Conservation (phyloP, 495 filamentous ascomycete genomes). For the Trichodelitschia bisporula region DNA sequence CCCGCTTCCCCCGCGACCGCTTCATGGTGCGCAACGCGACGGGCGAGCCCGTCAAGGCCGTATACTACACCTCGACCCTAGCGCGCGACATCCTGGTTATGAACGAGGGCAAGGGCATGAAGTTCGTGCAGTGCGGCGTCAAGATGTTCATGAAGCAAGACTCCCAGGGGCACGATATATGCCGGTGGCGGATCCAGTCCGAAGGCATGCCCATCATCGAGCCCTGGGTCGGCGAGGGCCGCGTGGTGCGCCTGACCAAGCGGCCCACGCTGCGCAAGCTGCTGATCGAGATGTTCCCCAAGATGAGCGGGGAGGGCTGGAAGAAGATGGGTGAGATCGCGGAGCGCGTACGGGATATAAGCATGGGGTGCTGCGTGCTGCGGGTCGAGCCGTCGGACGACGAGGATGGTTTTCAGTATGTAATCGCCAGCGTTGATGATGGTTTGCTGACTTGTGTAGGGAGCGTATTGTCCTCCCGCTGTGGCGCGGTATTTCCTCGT, state of each 20-base stretch:
- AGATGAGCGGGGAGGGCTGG: constrained; percentile 41
- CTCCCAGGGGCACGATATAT: constrained; percentile 57
- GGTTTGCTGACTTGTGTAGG: constrained; percentile 11
- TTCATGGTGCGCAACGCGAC: constrained; percentile 89
- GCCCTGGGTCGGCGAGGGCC: constrained; percentile 57
- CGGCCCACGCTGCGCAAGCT: constrained; percentile 53
- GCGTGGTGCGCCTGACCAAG: constrained; percentile 48
- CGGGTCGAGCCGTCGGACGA: constrained; percentile 44
- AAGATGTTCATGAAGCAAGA: constrained; percentile 99
- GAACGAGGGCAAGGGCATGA: constrained; percentile 76
- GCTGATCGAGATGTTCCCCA: constrained; percentile 88
- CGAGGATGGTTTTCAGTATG: constrained; percentile 42
- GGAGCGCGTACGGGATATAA: constrained; percentile 49
- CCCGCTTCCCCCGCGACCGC: constrained; percentile 63
- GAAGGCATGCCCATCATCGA: constrained; percentile 76
- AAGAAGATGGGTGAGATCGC: constrained; percentile 66
- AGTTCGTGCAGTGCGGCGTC: constrained; percentile 88
- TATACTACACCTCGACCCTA: constrained; percentile 84
- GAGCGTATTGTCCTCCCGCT: constrained; percentile 73
- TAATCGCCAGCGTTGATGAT: constrained; percentile 1
- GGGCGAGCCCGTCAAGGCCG: constrained; percentile 58
- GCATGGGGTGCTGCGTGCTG: constrained; percentile 81
- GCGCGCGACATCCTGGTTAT: constrained; percentile 53
- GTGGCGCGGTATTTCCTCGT: constrained; percentile 64
- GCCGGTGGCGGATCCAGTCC: constrained; percentile 82